phyloP scores from a whole-genome alignment of 2,329 filamentous ascomycete species.

The Beauveria australis region DNA sequence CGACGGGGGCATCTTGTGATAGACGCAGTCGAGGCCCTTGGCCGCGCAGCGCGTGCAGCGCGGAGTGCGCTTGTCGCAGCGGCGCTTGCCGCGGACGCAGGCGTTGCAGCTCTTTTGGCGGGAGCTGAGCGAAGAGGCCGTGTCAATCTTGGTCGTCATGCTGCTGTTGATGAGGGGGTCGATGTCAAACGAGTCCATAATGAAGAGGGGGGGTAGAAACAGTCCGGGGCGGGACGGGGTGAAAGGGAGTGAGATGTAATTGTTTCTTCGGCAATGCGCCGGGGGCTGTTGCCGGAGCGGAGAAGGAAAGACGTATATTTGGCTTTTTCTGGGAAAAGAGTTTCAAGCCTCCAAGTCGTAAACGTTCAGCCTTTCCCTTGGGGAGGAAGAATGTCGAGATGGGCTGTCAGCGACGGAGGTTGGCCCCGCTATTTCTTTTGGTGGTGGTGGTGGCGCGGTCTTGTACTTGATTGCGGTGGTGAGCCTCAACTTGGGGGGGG shows the following conservation, averaged over 20 bases:
- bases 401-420: too few relatives aligned
- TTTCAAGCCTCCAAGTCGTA: too few relatives aligned
- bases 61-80: conserved; percentile 38
- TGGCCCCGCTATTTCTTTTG: too few relatives aligned
- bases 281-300: background rate
- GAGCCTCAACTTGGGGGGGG: too few relatives aligned
- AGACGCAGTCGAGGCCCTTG: conserved; percentile 34
- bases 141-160: conserved; percentile 18
- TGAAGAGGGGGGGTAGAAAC: background rate
- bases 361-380: too few relatives aligned
- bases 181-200: conserved; percentile 10
- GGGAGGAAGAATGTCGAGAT: too few relatives aligned
- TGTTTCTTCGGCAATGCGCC: too few relatives aligned
- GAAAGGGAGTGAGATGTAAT: background rate
- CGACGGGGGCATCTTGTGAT: conserved; percentile 27
- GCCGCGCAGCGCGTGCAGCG: conserved; percentile 34
- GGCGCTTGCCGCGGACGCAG: conserved; percentile 38
- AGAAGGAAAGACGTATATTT: background rate
- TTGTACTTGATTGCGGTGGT: too few relatives aligned
- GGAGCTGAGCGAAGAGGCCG: conserved; percentile 30
- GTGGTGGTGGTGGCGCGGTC: too few relatives aligned
- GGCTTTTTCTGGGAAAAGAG: too few relatives aligned
- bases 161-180: conserved; percentile 15
- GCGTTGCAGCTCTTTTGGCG: conserved; percentile 42
- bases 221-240: background rate